phyloP scores from a whole-genome alignment of 352 stramenopile genomes.

The Globisporangium sylvaticum region DNA sequence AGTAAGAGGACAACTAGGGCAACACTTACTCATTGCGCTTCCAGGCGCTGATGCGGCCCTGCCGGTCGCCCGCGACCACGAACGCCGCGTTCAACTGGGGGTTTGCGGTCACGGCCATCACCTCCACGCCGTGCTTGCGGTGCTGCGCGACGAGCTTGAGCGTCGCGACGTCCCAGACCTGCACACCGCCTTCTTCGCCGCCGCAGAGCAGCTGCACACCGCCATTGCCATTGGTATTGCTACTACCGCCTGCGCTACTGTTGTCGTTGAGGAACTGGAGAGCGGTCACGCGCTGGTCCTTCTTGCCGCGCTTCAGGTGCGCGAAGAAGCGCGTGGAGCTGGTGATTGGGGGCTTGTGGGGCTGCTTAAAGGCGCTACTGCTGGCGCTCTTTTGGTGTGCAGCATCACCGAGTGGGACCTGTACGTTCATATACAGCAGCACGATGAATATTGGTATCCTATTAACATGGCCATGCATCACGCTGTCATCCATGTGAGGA shows the following conservation, averaged over 20 bases:
- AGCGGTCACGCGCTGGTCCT: constrained; percentile 57
- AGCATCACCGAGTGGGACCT: constrained; percentile 11
- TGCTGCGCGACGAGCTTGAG: constrained; percentile 56
- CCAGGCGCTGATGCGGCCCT: constrained; percentile 57
- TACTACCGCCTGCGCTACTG: background rate
- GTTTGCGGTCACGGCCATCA: constrained; percentile 44
- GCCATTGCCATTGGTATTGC: constrained; percentile 1
- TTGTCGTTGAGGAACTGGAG: constrained; percentile 45
- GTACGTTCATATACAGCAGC: background rate
- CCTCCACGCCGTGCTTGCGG: constrained; percentile 53
- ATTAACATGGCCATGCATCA: background rate
- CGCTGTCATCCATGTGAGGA: background rate
- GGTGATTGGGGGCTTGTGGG: background rate
- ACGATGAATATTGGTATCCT: background rate
- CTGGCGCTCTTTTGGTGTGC: background rate
- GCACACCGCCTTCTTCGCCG: constrained; percentile 65
- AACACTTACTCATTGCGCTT: constrained; percentile 27
- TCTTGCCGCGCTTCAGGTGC: constrained; percentile 47
- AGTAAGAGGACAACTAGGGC: background rate
- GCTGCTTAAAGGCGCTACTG: background rate
- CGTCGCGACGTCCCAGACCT: constrained; percentile 65
- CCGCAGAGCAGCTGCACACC: constrained; percentile 47
- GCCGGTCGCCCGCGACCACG: constrained; percentile 57
- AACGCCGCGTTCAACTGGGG: constrained; percentile 29
- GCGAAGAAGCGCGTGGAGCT: constrained; percentile 30